A percentile compares a stretch with the other conserved stretches of the same genome.
Conservation (phyloP, 768 basidiomycete genomes). For the Suillus ampliporus region DNA sequence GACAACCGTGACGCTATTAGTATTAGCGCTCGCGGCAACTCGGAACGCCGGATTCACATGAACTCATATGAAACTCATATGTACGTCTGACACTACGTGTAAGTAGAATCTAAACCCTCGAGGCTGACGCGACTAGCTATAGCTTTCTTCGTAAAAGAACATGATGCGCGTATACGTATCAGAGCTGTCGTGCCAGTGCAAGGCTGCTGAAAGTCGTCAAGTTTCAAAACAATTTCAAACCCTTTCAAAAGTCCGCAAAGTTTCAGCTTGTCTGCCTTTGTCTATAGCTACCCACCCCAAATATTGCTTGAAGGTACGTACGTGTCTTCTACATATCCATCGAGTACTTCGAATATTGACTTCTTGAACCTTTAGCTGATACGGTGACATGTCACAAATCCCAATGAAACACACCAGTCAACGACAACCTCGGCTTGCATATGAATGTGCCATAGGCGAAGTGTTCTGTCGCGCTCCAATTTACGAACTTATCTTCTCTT, state of each 20-base stretch:
- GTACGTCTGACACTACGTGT: neutral
- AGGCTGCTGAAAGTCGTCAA: neutral
- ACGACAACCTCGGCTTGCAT: neutral
- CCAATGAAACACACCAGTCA: neutral
- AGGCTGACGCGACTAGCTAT: neutral
- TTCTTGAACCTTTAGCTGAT: neutral
- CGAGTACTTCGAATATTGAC: neutral
- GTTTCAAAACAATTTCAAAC: neutral
- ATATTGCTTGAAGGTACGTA: neutral
- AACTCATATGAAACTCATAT: neutral
- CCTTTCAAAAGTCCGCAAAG: neutral
- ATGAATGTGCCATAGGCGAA: slow-evolving; percentile 3
- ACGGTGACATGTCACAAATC: neutral
- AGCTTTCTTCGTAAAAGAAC: neutral
- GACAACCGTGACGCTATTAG: too few relatives aligned
- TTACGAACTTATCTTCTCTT: slow-evolving; percentile 16
- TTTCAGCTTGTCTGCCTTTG: neutral
- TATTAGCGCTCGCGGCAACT: slow-evolving; percentile 4
- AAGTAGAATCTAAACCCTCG: neutral
- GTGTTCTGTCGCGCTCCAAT: slow-evolving; percentile 15
- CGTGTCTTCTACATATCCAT: neutral
- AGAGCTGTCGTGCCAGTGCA: neutral
- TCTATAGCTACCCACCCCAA: neutral
- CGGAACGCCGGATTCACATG: slow-evolving; percentile 1
- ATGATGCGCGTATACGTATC: neutral